These are phyloP conservation scores for Gaeumannomyces tritici DNA, from an alignment of 2,329 filamentous ascomycete species.

Conservation along the genomic window DNA sequence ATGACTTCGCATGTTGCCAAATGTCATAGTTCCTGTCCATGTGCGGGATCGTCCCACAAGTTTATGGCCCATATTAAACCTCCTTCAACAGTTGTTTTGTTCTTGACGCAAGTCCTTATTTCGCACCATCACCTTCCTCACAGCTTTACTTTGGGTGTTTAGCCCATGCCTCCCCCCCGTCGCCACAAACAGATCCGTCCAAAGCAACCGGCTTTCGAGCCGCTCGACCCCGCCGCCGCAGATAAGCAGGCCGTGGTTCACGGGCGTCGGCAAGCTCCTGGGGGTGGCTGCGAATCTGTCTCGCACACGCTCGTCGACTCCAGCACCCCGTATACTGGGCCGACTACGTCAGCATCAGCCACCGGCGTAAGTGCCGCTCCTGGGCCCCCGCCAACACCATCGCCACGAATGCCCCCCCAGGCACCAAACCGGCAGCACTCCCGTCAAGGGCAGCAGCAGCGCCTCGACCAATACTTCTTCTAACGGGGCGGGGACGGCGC, in stretches of 20 bases:
- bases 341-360: conserved; percentile 14
- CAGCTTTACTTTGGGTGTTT: neutral
- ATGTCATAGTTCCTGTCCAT: conserved; percentile 8
- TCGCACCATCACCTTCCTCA: neutral
- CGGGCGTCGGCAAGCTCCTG: conserved; percentile 13
- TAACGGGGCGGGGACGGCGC: no score
- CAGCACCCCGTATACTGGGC: conserved; percentile 15
- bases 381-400: conserved; percentile 12
- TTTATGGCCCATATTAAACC: conserved; percentile 8
- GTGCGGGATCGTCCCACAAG: conserved; percentile 12
- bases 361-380: conserved; percentile 18
- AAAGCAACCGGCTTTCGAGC: neutral
- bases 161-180: neutral
- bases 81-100: conserved; percentile 9
- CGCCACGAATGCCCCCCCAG: neutral
- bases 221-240: neutral
- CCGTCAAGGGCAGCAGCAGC: no score
- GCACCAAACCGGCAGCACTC: no score
- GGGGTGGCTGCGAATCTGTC: conserved; percentile 12
- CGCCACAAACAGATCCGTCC: conserved; percentile 1
- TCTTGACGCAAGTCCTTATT: neutral
- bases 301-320: conserved; percentile 18
- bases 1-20: conserved; percentile 10
- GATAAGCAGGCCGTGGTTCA: conserved; percentile 10
- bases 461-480: no score